Base-by-base conservation (phyloP, 2,329 filamentous ascomycete genomes). In the Onygenales sp. region DNA sequence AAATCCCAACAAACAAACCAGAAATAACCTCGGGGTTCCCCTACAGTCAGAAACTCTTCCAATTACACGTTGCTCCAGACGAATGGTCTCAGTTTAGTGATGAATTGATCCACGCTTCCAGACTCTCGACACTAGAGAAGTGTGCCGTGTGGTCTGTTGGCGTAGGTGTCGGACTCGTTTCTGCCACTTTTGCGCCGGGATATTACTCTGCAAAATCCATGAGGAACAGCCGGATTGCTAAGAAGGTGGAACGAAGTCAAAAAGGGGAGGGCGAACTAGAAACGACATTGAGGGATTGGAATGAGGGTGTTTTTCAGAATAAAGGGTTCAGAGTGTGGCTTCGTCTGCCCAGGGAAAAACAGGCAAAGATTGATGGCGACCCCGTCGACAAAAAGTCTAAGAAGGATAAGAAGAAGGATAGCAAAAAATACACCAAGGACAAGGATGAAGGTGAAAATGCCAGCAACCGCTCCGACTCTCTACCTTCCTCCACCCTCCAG, bases 191-290 rank as follows among this genome's bases (percentile, higher is more conserved):
- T 40, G 54, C 42, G 13, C 49, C 54, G 8, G 55, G 52, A 13
- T 56, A 56, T 45, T 56, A 56, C 31, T 52, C 55, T 42, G 55
- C 52, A n/a, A 56, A 56, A 33, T 45, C 49, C 4, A 33, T 56
- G n/a, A 54, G 54, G 11, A 37, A 51, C 11, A 52, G 44, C 27
- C 51, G 52, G 17, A 54, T 54, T 13, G 49, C 50, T 27, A 49
- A 51, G 40, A 56, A 56, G 39, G 52, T 56, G 21, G 37, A 42
- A 13, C 42, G 46, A n/a, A 42, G 48, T 7, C 33, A 45, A 32
- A 40, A 54, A 40, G 55, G 53, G 8, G 45, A 50, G 33, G 52
- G 52, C 32, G 52, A 56, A n/a, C 21, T 56, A 36, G 52, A 54
- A 14, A 43, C 49, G 11, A 53, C 49, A 21, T 14, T 56, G 21